These are phyloP conservation scores for Cymbopogon flexuosus DNA, from an alignment of 202 grass and related monocot species.

Conservation along the genomic window DNA sequence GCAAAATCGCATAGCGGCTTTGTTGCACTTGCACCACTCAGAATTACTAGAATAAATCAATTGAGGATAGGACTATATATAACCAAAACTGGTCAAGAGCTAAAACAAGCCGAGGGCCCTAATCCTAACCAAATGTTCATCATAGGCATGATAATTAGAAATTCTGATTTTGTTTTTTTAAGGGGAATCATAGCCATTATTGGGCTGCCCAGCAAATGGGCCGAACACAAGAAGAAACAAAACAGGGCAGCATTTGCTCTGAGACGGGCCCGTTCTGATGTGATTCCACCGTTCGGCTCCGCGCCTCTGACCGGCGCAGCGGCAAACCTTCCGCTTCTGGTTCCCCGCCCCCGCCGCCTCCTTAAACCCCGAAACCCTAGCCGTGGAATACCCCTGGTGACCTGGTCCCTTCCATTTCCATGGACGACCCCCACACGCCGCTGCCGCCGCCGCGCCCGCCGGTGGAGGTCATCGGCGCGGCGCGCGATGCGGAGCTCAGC, in stretches of 20 bases:
- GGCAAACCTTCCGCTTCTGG: not conserved
- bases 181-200: too few species aligned
- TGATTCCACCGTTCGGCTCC: not conserved
- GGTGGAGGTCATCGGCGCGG: not conserved
- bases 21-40: too few species aligned
- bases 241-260: not conserved
- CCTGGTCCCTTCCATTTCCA: not conserved
- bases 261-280: not conserved
- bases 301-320: not conserved
- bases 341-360: not conserved
- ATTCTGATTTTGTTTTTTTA: too few species aligned
- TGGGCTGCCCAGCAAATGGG: not conserved
- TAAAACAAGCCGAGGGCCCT: too few species aligned
- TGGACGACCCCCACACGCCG: not conserved
- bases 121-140: too few species aligned
- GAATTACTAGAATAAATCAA: too few species aligned
- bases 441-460: not conserved
- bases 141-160: too few species aligned
- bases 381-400: not conserved
- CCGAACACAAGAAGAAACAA: not conserved
- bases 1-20: too few species aligned
- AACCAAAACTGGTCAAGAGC: too few species aligned
- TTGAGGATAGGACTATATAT: too few species aligned
- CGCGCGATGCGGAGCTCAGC: not conserved
- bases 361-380: conserved; percentile 26